Conservation (phyloP, 306 rosid genomes). For the Rosa rugosa region DNA sequence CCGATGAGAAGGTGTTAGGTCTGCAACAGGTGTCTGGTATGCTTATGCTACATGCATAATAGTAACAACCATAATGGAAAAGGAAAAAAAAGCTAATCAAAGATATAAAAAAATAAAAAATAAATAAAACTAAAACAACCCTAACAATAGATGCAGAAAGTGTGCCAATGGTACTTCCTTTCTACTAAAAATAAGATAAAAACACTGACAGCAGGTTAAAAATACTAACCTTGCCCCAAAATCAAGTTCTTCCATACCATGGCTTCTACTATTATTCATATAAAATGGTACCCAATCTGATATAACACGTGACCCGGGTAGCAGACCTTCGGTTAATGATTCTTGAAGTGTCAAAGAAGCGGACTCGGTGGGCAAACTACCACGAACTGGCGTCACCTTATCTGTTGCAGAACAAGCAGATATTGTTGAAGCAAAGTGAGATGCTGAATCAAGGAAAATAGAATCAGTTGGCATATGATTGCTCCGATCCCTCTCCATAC, state of each 20-base stretch:
- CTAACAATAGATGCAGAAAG: neutral
- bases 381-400: slow-evolving; percentile 36
- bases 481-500: slow-evolving; percentile 44
- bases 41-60: neutral
- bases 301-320: slow-evolving; percentile 66
- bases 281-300: slow-evolving; percentile 81
- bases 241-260: slow-evolving; percentile 66
- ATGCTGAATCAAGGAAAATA: slow-evolving; percentile 34
- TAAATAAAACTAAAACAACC: neutral
- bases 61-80: neutral
- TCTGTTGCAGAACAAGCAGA: slow-evolving; percentile 36
- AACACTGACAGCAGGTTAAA: slow-evolving; percentile 23
- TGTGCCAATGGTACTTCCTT: neutral
- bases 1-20: neutral
- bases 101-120: neutral
- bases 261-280: slow-evolving; percentile 31
- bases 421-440: slow-evolving; percentile 35
- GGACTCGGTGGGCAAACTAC: slow-evolving; percentile 30
- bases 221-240: slow-evolving; percentile 86
- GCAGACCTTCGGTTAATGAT: slow-evolving; percentile 42
- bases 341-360: slow-evolving; percentile 45
- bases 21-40: neutral
- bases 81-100: neutral
- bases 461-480: slow-evolving; percentile 40
- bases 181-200: slow-evolving; percentile 6